Percentiles rank a stretch among this genome's conserved stretches.
These are phyloP conservation scores for Cercospora brassicicola DNA, from an alignment of 2,329 filamentous ascomycete genomes.

Conservation along the genomic window DNA sequence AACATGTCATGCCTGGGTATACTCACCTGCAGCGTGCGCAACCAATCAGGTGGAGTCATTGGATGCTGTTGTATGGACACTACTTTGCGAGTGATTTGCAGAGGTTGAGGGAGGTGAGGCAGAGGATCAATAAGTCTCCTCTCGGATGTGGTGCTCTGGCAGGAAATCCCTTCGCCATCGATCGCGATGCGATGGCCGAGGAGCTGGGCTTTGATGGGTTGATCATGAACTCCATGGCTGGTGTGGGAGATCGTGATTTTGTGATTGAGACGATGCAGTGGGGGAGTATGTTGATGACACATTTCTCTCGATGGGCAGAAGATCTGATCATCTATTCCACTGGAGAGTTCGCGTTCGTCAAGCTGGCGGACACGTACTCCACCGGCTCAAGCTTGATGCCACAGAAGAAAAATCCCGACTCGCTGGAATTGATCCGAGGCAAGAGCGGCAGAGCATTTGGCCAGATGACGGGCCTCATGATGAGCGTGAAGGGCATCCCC, in stretches of 20 bases:
- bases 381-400: slow-evolving; percentile 78
- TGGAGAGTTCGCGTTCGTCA: slow-evolving; percentile 73
- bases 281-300: slow-evolving; percentile 73
- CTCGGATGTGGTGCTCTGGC: slow-evolving; percentile 76
- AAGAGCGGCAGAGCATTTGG: slow-evolving; percentile 77
- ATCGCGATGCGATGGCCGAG: slow-evolving; percentile 73
- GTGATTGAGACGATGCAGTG: slow-evolving; percentile 79
- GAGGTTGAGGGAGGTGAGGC: slow-evolving; percentile 70
- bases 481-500: slow-evolving; percentile 72
- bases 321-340: slow-evolving; percentile 83
- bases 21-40: slow-evolving; percentile 82
- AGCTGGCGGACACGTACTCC: slow-evolving; percentile 74
- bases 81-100: slow-evolving; percentile 74
- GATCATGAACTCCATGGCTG: slow-evolving; percentile 74
- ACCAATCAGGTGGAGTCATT: slow-evolving; percentile 79
- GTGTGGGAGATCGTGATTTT: slow-evolving; percentile 77
- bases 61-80: slow-evolving; percentile 73
- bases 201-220: slow-evolving; percentile 78
- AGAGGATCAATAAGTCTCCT: slow-evolving; percentile 70
- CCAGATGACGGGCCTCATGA: slow-evolving; percentile 77
- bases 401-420: slow-evolving; percentile 81
- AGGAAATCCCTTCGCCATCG: slow-evolving; percentile 79
- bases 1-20: slow-evolving; percentile 81
- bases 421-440: slow-evolving; percentile 71
- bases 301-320: slow-evolving; percentile 78